Percentiles rank a stretch among this genome's conserved stretches.
phyloP scores from a whole-genome alignment of 768 basidiomycete species.

The Pulveroboletus frians region DNA sequence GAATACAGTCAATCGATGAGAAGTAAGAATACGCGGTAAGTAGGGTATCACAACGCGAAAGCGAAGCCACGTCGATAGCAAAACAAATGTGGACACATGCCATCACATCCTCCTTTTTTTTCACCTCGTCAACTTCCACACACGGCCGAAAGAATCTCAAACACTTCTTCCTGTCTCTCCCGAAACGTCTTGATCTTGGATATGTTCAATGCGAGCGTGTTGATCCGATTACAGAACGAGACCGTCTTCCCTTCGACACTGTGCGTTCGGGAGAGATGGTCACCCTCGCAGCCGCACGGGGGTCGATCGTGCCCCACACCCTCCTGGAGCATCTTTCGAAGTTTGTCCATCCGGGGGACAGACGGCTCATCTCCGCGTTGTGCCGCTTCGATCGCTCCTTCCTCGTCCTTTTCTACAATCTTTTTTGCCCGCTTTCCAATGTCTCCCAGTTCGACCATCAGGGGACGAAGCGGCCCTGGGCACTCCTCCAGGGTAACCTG shows the following conservation, averaged over 20 bases:
- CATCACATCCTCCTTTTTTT: not conserved
- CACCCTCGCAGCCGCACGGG: slow-evolving; percentile 2
- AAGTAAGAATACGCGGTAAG: too few relatives aligned
- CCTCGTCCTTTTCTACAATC: slow-evolving; percentile 52
- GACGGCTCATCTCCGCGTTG: slow-evolving; percentile 33
- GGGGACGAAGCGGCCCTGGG: slow-evolving; percentile 56
- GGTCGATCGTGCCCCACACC: slow-evolving; percentile 46
- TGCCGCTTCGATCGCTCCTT: slow-evolving; percentile 40
- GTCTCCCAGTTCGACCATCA: slow-evolving; percentile 59
- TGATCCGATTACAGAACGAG: slow-evolving; percentile 72
- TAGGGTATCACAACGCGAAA: too few relatives aligned
- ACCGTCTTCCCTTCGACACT: slow-evolving; percentile 64
- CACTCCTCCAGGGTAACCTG: slow-evolving; percentile 55
- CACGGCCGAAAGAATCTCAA: slow-evolving; percentile 43
- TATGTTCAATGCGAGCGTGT: slow-evolving; percentile 66
- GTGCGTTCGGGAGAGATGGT: slow-evolving; percentile 33
- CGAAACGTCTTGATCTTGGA: slow-evolving; percentile 66
- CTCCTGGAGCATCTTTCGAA: slow-evolving; percentile 50
- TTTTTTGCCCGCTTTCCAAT: slow-evolving; percentile 49
- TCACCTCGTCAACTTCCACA: slow-evolving; percentile 12
- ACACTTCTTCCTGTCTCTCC: slow-evolving; percentile 66
- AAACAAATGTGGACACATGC: slow-evolving; percentile 13
- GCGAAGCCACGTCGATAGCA: too few relatives aligned
- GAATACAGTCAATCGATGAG: too few relatives aligned
- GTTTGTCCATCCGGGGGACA: slow-evolving; percentile 51